These are phyloP conservation scores for Microthlaspi erraticum DNA, from an alignment of 345 rosid species.

Conservation along the genomic window DNA sequence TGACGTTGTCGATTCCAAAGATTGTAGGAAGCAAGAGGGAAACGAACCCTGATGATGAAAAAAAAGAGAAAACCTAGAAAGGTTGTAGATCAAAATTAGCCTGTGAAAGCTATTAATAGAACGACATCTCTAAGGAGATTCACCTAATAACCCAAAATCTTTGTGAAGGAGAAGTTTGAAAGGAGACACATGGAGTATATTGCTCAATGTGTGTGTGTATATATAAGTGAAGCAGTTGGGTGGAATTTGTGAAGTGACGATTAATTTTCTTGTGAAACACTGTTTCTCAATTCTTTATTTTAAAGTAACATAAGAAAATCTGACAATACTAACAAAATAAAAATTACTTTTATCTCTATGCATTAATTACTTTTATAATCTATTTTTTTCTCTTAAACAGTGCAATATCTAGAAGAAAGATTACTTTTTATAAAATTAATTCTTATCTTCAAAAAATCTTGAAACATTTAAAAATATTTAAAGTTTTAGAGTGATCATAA, in stretches of 20 bases:
- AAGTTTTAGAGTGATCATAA: no score
- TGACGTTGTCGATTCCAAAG: conserved; percentile 8
- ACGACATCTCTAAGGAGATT: conserved; percentile 12
- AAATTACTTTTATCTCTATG: no score
- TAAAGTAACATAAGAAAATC: not conserved
- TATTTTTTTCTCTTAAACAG: no score
- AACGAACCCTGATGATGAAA: conserved; percentile 10
- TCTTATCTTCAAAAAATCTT: no score
- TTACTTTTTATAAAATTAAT: no score
- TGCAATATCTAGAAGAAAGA: no score
- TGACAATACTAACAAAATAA: no score
- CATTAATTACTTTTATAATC: no score
- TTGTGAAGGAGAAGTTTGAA: not conserved
- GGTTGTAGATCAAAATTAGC: not conserved
- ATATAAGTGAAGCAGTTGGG: not conserved
- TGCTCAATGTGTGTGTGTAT: conserved; percentile 6
- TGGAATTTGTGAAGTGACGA: no score
- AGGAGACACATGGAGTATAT: conserved; percentile 3
- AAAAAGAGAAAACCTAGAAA: not conserved
- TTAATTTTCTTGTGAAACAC: not conserved
- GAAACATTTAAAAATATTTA: no score
- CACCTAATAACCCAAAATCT: conserved; percentile 6
- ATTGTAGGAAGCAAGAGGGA: conserved; percentile 20
- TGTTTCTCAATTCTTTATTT: not conserved
- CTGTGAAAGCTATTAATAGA: conserved; percentile 16